phyloP scores from a whole-genome alignment of 225 moss, liverwort and hornwort species.

The Ulota crispa region DNA sequence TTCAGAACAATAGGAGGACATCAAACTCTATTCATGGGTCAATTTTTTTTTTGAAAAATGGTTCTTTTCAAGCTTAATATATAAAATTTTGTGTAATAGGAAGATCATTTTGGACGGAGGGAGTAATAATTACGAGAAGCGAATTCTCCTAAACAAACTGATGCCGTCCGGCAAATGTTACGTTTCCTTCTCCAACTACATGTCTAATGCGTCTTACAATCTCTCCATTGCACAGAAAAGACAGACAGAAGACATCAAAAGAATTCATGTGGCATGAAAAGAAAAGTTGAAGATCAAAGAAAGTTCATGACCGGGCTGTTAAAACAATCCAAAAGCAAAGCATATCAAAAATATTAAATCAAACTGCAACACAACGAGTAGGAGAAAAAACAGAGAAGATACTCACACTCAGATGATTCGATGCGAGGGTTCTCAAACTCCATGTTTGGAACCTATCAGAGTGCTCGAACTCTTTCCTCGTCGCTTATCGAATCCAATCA shows the following conservation, averaged over 20 bases:
- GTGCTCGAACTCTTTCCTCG: neutral
- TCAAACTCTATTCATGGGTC: too few species aligned
- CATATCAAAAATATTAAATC: slow-evolving; percentile 1
- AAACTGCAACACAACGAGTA: neutral
- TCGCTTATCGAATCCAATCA: slow-evolving; percentile 24
- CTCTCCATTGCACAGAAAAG: neutral
- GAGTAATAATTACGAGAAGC: neutral
- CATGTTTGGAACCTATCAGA: slow-evolving; percentile 32
- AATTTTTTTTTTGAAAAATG: too few species aligned
- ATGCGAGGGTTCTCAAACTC: slow-evolving; percentile 38
- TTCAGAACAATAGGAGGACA: too few species aligned
- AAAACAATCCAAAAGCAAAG: neutral
- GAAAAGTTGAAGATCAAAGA: neutral
- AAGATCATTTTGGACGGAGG: too few species aligned
- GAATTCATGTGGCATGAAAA: neutral
- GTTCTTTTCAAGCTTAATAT: too few species aligned
- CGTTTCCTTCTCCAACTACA: neutral
- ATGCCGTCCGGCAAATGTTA: neutral
- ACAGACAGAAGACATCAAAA: neutral
- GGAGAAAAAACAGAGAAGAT: neutral
- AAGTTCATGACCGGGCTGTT: neutral
- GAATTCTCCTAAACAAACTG: neutral
- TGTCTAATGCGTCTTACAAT: neutral
- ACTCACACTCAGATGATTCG: slow-evolving; percentile 49
- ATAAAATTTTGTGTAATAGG: too few species aligned